Evolutionary conservation across 495 filamentous ascomycete species (phyloP).

Genomic region (Daldinia decipiens): DNA sequence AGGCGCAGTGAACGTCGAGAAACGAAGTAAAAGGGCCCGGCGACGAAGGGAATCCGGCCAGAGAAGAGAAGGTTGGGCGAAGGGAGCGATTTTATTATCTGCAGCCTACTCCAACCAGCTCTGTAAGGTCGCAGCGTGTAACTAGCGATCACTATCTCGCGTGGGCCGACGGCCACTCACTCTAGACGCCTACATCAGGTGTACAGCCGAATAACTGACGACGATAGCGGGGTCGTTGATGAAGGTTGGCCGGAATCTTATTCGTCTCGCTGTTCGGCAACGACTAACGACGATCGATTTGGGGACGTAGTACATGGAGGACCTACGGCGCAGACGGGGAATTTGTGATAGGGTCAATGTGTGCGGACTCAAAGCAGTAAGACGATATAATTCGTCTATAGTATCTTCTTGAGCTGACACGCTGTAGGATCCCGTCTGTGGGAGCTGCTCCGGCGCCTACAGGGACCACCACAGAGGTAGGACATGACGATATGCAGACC

Average conservation of each 20-base stretch:
- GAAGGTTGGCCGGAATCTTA: constrained; percentile 20
- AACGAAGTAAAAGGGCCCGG: constrained; percentile 25
- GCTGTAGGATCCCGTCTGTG: constrained; percentile 38
- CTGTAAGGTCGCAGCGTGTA: constrained; percentile 39
- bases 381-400: constrained; percentile 29
- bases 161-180: constrained; percentile 37
- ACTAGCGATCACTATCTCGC: constrained; percentile 43
- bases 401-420: constrained; percentile 15
- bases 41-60: constrained; percentile 22
- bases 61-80: constrained; percentile 31
- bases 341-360: constrained; percentile 40
- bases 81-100: constrained; percentile 40
- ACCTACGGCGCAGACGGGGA: constrained; percentile 31
- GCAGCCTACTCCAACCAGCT: constrained; percentile 27
- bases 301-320: constrained; percentile 34
- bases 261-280: constrained; percentile 33
- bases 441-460: constrained; percentile 24
- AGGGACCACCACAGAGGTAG: constrained; percentile 25
- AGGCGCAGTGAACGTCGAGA: constrained; percentile 33
- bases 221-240: constrained; percentile 39
- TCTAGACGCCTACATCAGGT: constrained; percentile 21
- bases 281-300: constrained; percentile 38
- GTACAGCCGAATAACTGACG: constrained; percentile 34
- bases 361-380: constrained; percentile 21
- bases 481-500: constrained; percentile 32